phyloP scores from a whole-genome alignment of 257 asterid species.

The Ajuga chamaepitys region DNA sequence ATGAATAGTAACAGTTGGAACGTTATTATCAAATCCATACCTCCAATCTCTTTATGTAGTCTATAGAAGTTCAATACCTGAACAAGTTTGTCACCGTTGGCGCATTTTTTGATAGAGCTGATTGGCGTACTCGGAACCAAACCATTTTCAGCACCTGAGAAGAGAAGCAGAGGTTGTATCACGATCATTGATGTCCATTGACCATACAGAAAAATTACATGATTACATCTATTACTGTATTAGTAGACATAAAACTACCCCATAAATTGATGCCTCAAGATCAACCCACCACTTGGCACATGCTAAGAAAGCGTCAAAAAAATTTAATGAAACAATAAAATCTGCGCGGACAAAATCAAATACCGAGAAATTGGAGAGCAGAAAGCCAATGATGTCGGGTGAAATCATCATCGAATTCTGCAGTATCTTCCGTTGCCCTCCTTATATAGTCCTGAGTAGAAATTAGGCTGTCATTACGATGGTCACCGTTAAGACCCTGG shows the following conservation, averaged over 20 bases:
- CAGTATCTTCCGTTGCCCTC: constrained; percentile 61
- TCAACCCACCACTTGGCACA: constrained; percentile 1
- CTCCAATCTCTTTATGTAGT: neutral
- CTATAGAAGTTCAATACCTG: constrained; percentile 35
- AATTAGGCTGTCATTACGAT: constrained; percentile 2
- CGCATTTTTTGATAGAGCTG: constrained; percentile 52
- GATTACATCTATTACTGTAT: neutral
- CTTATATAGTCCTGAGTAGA: constrained; percentile 71
- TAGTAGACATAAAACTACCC: neutral
- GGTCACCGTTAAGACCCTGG: constrained; percentile 3
- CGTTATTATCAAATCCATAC: neutral
- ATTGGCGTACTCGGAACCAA: constrained; percentile 43
- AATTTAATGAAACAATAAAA: neutral
- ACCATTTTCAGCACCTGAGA: constrained; percentile 46
- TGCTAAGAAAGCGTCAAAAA: neutral
- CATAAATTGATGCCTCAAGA: neutral
- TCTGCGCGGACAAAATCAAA: neutral
- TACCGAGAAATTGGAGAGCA: constrained; percentile 71
- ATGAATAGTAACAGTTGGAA: neutral
- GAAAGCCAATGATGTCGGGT: constrained; percentile 53
- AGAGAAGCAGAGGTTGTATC: neutral
- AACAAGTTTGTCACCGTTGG: constrained; percentile 37
- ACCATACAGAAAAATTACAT: neutral
- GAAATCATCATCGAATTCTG: constrained; percentile 75
- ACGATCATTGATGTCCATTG: neutral